These are phyloP conservation scores for Antrodiella citrinella DNA, from an alignment of 768 basidiomycete species.

Conservation along the genomic window DNA sequence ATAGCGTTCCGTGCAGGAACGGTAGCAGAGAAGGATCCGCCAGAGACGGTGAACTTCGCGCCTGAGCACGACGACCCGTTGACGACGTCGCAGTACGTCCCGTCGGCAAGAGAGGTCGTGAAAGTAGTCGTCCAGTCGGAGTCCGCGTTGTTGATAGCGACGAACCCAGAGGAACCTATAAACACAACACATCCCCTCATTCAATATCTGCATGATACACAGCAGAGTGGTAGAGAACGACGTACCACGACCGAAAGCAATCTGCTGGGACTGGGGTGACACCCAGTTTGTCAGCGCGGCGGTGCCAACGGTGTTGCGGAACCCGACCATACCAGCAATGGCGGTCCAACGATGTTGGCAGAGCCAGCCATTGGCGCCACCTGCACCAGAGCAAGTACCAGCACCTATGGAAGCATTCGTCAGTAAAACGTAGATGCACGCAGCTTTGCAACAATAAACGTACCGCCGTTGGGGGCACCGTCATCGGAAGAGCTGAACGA, in stretches of 20 bases:
- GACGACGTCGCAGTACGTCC: slow-evolving; percentile 59
- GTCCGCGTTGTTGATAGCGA: slow-evolving; percentile 62
- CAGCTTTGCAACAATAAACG: background rate
- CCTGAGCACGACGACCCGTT: slow-evolving; percentile 34
- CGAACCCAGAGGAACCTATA: slow-evolving; percentile 46
- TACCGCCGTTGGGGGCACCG: slow-evolving; percentile 51
- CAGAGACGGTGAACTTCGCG: slow-evolving; percentile 38
- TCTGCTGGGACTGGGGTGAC: slow-evolving; percentile 46
- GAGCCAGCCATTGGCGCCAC: slow-evolving; percentile 52
- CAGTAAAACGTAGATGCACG: background rate
- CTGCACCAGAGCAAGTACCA: slow-evolving; percentile 42
- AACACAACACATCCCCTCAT: no score
- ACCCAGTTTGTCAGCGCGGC: slow-evolving; percentile 49
- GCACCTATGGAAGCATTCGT: slow-evolving; percentile 6
- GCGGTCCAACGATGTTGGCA: slow-evolving; percentile 59
- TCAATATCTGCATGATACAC: background rate
- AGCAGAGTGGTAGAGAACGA: background rate
- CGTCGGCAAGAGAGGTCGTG: slow-evolving; percentile 46
- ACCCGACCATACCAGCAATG: slow-evolving; percentile 52
- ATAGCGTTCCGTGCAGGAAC: slow-evolving; percentile 45
- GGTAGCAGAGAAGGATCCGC: slow-evolving; percentile 41
- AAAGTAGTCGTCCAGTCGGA: slow-evolving; percentile 49
- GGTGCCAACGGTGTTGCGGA: slow-evolving; percentile 49
- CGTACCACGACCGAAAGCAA: slow-evolving; percentile 60
- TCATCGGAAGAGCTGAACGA: slow-evolving; percentile 37